These are phyloP conservation scores for Helenozyma rhizophorensis DNA, from an alignment of 805 yeast species.

Conservation along the genomic window DNA sequence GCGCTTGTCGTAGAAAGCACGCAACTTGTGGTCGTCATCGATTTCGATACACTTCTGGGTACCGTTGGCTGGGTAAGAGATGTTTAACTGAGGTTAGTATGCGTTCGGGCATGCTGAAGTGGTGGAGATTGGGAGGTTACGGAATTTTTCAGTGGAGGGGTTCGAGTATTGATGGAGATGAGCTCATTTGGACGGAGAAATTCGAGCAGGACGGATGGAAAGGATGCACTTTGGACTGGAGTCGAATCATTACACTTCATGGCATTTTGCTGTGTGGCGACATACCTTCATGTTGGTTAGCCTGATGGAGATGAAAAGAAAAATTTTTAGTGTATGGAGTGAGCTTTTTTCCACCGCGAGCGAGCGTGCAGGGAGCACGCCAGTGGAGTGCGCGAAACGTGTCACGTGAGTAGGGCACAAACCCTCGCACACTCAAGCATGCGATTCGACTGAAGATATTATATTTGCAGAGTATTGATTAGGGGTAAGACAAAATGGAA, in stretches of 20 bases:
- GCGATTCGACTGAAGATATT: too few relatives aligned
- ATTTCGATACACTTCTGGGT: constrained; percentile 96
- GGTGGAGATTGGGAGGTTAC: not conserved
- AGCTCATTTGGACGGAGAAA: too few relatives aligned
- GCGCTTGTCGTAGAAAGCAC: constrained; percentile 98
- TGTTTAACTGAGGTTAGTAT: constrained; percentile 70
- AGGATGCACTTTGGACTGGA: too few relatives aligned
- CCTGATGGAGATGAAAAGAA: constrained; percentile 24
- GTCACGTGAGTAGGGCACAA: constrained; percentile 15
- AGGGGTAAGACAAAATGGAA: too few relatives aligned
- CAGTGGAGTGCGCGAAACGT: not conserved
- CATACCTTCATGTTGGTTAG: constrained; percentile 45
- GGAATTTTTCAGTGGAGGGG: not conserved
- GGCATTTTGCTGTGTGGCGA: too few relatives aligned
- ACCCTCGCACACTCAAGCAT: constrained; percentile 11
- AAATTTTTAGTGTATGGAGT: constrained; percentile 15
- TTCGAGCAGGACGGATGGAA: too few relatives aligned
- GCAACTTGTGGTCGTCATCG: constrained; percentile 98
- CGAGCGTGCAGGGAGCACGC: constrained; percentile 6
- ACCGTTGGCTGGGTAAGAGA: constrained; percentile 99
- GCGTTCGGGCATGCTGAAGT: not conserved
- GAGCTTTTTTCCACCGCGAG: constrained; percentile 11
- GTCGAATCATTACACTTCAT: too few relatives aligned
- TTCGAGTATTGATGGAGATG: not conserved
- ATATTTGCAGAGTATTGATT: too few relatives aligned